Evolutionary conservation across 225 moss, liverwort and hornwort species (phyloP).

Genomic region (Physcomitrellopsis africana): DNA sequence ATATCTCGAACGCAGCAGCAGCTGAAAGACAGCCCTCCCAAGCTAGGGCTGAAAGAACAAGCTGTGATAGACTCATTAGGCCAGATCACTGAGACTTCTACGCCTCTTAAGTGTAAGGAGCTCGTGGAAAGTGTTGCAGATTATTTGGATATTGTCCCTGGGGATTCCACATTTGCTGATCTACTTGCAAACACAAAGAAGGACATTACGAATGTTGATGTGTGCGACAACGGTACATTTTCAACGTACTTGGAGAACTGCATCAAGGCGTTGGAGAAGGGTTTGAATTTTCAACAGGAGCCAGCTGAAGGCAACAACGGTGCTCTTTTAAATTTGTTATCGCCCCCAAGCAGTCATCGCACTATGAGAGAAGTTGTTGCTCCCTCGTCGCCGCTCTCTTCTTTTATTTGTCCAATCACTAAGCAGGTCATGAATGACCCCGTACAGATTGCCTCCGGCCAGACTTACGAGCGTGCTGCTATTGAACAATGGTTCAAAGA

Average conservation of each 20-base stretch:
- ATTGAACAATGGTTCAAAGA: conserved; percentile 78
- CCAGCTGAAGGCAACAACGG: conserved; percentile 29
- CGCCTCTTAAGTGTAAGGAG: conserved; percentile 52
- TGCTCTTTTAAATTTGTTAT: conserved; percentile 32
- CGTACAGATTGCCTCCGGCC: conserved; percentile 86
- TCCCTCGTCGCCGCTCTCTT: conserved; percentile 71
- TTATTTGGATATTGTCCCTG: conserved; percentile 48
- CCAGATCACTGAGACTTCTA: conserved; percentile 50
- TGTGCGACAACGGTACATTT: conserved; percentile 48
- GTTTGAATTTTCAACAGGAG: conserved; percentile 43
- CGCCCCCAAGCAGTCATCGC: conserved; percentile 36
- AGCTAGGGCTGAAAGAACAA: conserved; percentile 72
- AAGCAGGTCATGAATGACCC: conserved; percentile 87
- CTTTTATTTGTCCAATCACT: conserved; percentile 89
- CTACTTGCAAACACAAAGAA: conserved; percentile 48
- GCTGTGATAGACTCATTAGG: conserved; percentile 63
- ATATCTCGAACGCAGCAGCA: conserved; percentile 37
- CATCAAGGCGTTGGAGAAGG: conserved; percentile 66
- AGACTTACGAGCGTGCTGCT: conserved; percentile 79
- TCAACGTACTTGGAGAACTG: conserved; percentile 66
- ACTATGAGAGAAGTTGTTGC: conserved; percentile 47
- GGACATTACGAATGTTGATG: conserved; percentile 54
- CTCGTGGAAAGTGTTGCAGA: conserved; percentile 74
- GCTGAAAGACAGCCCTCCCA: conserved; percentile 50
- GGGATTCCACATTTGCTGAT: conserved; percentile 51